Evolutionary conservation across 768 basidiomycete genomes (phyloP).

Genomic region (Xerocomus spinulosus): DNA sequence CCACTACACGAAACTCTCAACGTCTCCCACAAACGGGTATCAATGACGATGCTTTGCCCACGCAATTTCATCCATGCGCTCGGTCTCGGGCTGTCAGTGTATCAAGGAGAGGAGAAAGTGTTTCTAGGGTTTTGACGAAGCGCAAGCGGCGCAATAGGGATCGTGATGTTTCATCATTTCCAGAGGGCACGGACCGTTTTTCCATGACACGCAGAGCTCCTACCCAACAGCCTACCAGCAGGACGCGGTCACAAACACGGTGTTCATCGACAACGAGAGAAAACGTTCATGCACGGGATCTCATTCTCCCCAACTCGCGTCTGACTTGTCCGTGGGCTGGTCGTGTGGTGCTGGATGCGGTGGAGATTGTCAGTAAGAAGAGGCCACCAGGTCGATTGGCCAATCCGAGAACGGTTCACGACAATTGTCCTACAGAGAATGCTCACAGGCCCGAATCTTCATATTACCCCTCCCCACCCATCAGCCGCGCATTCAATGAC

Average conservation of each 20-base stretch:
- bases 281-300: background rate
- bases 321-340: background rate
- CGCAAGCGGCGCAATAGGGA: background rate
- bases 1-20: background rate
- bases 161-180: background rate
- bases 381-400: too few relatives aligned
- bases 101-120: background rate
- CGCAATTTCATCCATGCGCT: background rate
- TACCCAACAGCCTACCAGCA: background rate
- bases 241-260: background rate
- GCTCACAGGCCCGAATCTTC: background rate
- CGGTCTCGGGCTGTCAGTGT: background rate
- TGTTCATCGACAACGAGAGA: background rate
- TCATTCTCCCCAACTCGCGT: background rate
- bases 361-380: constrained; percentile 14
- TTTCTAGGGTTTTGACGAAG: background rate
- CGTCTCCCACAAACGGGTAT: background rate
- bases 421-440: background rate
- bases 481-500: background rate
- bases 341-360: constrained; percentile 16
- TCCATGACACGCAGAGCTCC: background rate
- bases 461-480: constrained; percentile 7
- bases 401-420: background rate
- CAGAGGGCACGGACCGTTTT: background rate
- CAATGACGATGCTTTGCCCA: constrained; percentile 8